Evolutionary conservation across 495 filamentous ascomycete genomes (phyloP).

Genomic region (Xylaria curta): DNA sequence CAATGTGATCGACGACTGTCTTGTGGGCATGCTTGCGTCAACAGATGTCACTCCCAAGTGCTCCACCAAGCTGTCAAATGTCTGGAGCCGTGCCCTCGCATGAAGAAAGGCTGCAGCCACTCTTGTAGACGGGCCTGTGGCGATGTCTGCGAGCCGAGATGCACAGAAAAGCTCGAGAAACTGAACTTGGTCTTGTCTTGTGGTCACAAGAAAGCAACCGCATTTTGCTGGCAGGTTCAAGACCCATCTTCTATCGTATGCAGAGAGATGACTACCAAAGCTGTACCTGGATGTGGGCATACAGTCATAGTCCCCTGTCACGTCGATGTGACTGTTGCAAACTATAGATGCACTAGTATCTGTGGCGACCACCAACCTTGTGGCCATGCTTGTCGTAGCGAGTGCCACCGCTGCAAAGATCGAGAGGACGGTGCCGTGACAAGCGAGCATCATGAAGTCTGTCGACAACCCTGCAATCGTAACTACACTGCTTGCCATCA

Average conservation of each 20-base stretch:
- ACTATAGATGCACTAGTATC: slow-evolving; percentile 53
- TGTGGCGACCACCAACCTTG: slow-evolving; percentile 60
- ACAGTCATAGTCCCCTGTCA: slow-evolving; percentile 58
- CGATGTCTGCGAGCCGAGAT: slow-evolving; percentile 46
- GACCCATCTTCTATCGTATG: slow-evolving; percentile 41
- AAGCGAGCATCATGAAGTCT: slow-evolving; percentile 55
- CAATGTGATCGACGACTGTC: slow-evolving; percentile 64
- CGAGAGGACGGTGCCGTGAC: slow-evolving; percentile 40
- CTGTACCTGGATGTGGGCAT: slow-evolving; percentile 62
- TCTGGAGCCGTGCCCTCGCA: slow-evolving; percentile 64
- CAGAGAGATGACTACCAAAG: slow-evolving; percentile 45
- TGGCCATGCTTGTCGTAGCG: slow-evolving; percentile 64
- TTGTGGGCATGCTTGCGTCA: slow-evolving; percentile 75
- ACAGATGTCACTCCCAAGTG: slow-evolving; percentile 71
- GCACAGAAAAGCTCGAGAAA: slow-evolving; percentile 43
- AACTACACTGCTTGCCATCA: slow-evolving; percentile 66
- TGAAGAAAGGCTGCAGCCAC: slow-evolving; percentile 64
- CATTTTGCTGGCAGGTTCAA: slow-evolving; percentile 59
- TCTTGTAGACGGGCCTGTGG: slow-evolving; percentile 67
- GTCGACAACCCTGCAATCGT: slow-evolving; percentile 60
- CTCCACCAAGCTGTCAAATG: slow-evolving; percentile 71
- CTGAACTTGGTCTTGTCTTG: slow-evolving; percentile 59
- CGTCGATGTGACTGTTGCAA: slow-evolving; percentile 43
- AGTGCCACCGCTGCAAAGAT: slow-evolving; percentile 59
- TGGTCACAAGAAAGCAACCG: slow-evolving; percentile 56